Percentiles rank a stretch among this genome's conserved stretches.
Conservation (phyloP, 2,329 filamentous ascomycete species). For the Pseudogymnoascus sp. region DNA sequence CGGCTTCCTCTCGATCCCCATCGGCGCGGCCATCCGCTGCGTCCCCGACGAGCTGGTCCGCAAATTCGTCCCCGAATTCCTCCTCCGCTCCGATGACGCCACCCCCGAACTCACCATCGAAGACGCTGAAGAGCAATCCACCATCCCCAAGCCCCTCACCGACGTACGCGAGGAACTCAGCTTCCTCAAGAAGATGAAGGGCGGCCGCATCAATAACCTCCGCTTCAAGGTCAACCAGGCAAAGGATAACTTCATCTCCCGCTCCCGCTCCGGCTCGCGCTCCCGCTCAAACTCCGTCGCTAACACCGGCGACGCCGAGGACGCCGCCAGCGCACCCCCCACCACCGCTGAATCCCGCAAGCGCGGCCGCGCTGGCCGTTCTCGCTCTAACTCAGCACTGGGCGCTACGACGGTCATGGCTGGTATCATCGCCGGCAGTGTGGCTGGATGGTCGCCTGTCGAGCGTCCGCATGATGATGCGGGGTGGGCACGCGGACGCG, state of each 20-base stretch:
- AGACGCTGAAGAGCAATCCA: constrained; percentile 55
- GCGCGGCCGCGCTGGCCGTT: constrained; percentile 59
- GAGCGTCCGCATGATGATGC: constrained; percentile 60
- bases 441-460: constrained; percentile 71
- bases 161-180: constrained; percentile 74
- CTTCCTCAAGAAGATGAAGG: constrained; percentile 72
- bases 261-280: constrained; percentile 54
- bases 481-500: constrained; percentile 12
- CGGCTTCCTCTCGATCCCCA: constrained; percentile 74
- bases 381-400: constrained; percentile 58
- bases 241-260: constrained; percentile 57
- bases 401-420: constrained; percentile 73
- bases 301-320: constrained; percentile 53
- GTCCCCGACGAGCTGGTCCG: constrained; percentile 57
- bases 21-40: constrained; percentile 72
- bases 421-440: constrained; percentile 69
- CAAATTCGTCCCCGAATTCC: constrained; percentile 24
- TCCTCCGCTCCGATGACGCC: constrained; percentile 22
- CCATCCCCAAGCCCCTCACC: constrained; percentile 63
- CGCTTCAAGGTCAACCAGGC: constrained; percentile 72
- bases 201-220: constrained; percentile 72
- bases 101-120: constrained; percentile 45
- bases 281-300: constrained; percentile 59
- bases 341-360: constrained; percentile 53
- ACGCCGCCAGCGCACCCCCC: constrained; percentile 38